Base-by-base conservation (phyloP, 2,329 filamentous ascomycete species). In the Alternaria triticimaculans region DNA sequence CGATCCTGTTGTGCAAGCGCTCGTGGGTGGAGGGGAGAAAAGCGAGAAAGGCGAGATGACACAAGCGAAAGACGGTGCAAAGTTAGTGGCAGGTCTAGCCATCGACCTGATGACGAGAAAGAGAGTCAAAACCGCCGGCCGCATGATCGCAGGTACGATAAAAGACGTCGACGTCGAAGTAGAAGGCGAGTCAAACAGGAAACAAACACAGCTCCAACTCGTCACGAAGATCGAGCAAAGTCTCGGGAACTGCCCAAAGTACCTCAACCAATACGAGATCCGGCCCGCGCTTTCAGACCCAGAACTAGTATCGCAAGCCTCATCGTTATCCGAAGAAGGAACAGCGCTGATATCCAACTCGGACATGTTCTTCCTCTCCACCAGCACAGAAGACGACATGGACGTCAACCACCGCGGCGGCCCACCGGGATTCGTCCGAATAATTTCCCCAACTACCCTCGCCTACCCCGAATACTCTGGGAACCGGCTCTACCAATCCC, bases 401-500 rank as follows among this genome's bases (percentile, higher is more conserved):
- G 93, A 96, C 77, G 92, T 90, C 7, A 97, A 96, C 74, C 88
- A 93, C 72, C 88, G 93, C 6, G 93, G 93, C 41, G 93, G 93
- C 0, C 85, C 89, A 2, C 83, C 85, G 1, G 93, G 93, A 0
- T 95, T 97, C 73, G 82, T 95, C 20, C 86, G 93, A 23, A 83
- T 95, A 9, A 76, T 89, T 1, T 86, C 85, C 20, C 89, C 91
- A 60, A 82, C 81, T 1, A 83, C 87, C 3, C 78, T 96, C 14
- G 84, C 90, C 3, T 97, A 93, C 78, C 93, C 93, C 0, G 93
- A 97, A 76, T 96, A 91, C 76, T 94, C 91, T 1, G 93, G 93
- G 8, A 97, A 97, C 77, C 84, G 92, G 15, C 82, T 96, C 0
- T 97, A 96, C 72, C 93, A 96, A 77, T 92, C 91, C 0, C 85